phyloP scores from a whole-genome alignment of 306 rosid species.

The Neltuma alba region DNA sequence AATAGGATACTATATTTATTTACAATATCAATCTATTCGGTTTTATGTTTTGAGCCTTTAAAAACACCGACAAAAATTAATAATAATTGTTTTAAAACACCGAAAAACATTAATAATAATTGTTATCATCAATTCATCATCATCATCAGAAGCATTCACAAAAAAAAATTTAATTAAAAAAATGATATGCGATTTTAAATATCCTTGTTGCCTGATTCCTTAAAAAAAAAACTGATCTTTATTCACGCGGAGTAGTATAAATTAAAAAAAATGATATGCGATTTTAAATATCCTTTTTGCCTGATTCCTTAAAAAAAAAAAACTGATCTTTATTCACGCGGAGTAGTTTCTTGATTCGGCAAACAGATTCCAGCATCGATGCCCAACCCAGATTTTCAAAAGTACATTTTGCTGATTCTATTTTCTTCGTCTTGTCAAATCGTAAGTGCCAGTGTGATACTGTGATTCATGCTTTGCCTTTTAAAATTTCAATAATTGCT shows the following conservation, averaged over 20 bases:
- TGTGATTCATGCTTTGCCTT: not conserved
- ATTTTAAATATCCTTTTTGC: not conserved
- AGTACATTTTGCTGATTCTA: not conserved
- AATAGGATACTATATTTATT: no score
- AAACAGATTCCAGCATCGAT: conserved; percentile 17
- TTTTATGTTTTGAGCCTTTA: no score
- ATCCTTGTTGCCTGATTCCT: not conserved
- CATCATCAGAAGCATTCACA: not conserved
- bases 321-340: conserved; percentile 35
- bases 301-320: no score
- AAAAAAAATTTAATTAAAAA: no score
- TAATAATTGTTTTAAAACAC: no score
- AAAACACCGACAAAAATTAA: no score
- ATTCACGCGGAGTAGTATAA: no score
- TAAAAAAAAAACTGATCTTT: not conserved
- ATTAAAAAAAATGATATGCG: not conserved
- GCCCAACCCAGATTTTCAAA: not conserved
- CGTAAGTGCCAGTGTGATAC: not conserved
- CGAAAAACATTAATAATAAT: no score
- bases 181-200: not conserved
- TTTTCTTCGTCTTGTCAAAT: not conserved
- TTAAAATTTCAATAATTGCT: not conserved
- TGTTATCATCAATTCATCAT: no score
- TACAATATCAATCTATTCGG: no score
- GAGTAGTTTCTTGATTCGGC: not conserved